A percentile compares a stretch with the other conserved stretches of the same genome.
Conservation (phyloP, 2,329 filamentous ascomycete species). For the Paecilomyces variotii region DNA sequence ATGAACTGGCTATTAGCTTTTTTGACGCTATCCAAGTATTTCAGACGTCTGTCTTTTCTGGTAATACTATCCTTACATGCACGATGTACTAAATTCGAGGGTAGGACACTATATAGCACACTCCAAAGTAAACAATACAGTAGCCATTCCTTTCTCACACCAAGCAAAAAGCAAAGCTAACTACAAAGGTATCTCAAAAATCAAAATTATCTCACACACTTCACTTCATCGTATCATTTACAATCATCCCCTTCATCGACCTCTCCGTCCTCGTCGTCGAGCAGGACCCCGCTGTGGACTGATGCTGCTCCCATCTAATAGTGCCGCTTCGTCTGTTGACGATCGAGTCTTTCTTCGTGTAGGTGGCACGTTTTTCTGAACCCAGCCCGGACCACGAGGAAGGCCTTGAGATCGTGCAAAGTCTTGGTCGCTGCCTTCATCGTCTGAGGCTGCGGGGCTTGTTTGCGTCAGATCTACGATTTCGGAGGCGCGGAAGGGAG, state of each 20-base stretch:
- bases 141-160: no score
- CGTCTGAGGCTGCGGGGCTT: constrained; percentile 20
- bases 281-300: neutral
- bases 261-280: neutral
- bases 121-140: no score
- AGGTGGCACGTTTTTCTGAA: constrained; percentile 13
- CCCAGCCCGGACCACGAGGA: constrained; percentile 20
- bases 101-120: no score
- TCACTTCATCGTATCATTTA: neutral
- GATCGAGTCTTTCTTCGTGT: constrained; percentile 12
- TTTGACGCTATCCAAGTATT: no score
- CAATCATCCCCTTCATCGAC: neutral
- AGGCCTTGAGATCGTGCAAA: constrained; percentile 21
- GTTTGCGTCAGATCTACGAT: constrained; percentile 32
- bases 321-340: constrained; percentile 7
- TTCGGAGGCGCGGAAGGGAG: constrained; percentile 9
- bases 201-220: neutral
- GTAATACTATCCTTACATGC: no score
- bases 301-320: neutral
- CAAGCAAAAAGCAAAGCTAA: no score
- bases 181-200: no score
- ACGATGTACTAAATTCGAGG: no score
- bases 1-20: no score
- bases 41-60: no score
- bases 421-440: constrained; percentile 20